Conservation (phyloP, 1,284 basidiomycete genomes). For the Cutaneotrichosporon cavernicola region DNA sequence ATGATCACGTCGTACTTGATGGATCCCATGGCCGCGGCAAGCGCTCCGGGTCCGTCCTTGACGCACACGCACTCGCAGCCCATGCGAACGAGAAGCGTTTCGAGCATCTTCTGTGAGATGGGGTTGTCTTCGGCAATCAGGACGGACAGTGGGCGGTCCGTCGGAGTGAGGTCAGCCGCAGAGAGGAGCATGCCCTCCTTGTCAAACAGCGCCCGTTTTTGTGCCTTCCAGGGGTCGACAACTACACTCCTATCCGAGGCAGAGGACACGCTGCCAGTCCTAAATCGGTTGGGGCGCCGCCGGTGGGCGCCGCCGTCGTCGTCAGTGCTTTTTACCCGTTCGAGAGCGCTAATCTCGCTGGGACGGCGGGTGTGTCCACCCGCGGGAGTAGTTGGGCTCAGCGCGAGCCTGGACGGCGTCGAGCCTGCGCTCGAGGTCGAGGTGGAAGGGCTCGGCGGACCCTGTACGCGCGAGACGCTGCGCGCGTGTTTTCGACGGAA, state of each 20-base stretch:
- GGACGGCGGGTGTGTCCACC: constrained; percentile 68
- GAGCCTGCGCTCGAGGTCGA: constrained; percentile 91
- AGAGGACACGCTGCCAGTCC: constrained; percentile 68
- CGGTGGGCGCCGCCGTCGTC: too few relatives aligned
- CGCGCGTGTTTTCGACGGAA: constrained; percentile 11
- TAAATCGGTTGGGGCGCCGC: constrained; percentile 80
- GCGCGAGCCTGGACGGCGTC: constrained; percentile 72
- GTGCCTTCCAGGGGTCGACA: constrained; percentile 33
- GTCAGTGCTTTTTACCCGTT: constrained; percentile 78
- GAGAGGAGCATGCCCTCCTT: constrained; percentile 7
- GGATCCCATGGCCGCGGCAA: constrained; percentile 94
- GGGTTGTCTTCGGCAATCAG: constrained; percentile 97
- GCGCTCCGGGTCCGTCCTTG: constrained; percentile 91
- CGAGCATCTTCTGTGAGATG: constrained; percentile 91
- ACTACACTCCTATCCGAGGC: constrained; percentile 55
- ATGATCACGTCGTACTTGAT: constrained; percentile 64
- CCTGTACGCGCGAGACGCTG: constrained; percentile 7
- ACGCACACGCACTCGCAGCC: constrained; percentile 93
- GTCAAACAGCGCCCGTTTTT: neutral
- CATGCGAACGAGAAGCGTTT: constrained; percentile 84
- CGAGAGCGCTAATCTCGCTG: constrained; percentile 78
- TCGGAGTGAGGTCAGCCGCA: neutral
- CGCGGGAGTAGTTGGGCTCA: constrained; percentile 8
- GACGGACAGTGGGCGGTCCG: constrained; percentile 64
- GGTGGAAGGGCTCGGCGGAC: constrained; percentile 71